Evolutionary conservation across 2,329 filamentous ascomycete genomes (phyloP).

Genomic region (Aureobasidium mangrovei): DNA sequence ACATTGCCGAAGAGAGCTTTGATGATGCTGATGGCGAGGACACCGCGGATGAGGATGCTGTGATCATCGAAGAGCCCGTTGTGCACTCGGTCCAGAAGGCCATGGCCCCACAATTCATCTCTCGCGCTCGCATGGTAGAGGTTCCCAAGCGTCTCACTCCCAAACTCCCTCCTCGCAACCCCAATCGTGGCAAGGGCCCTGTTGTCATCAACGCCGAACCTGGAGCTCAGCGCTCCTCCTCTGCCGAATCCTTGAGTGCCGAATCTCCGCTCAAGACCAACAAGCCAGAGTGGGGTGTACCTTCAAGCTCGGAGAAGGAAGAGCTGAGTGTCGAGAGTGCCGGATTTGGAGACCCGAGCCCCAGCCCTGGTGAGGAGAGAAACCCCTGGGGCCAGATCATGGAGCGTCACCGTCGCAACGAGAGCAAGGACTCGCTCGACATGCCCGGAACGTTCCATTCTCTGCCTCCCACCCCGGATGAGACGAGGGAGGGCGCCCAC

Average conservation of each 20-base stretch:
- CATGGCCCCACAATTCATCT: slow-evolving; percentile 29
- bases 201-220: slow-evolving; percentile 27
- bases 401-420: slow-evolving; percentile 17
- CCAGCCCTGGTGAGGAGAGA: slow-evolving; percentile 14
- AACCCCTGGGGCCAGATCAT: slow-evolving; percentile 21
- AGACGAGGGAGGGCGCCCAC: slow-evolving; percentile 9
- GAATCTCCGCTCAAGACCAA: slow-evolving; percentile 1
- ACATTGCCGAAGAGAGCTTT: slow-evolving; percentile 29
- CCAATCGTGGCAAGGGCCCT: slow-evolving; percentile 39
- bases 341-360: not conserved
- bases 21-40: slow-evolving; percentile 39
- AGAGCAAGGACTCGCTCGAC: slow-evolving; percentile 17
- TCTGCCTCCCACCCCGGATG: slow-evolving; percentile 15
- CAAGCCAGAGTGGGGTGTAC: slow-evolving; percentile 4
- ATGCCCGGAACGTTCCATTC: slow-evolving; percentile 29
- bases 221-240: slow-evolving; percentile 1
- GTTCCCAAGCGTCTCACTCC: slow-evolving; percentile 75
- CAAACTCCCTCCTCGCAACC: slow-evolving; percentile 67
- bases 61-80: slow-evolving; percentile 53
- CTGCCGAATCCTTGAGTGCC: not conserved
- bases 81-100: slow-evolving; percentile 60
- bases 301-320: not conserved
- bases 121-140: slow-evolving; percentile 70
- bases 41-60: slow-evolving; percentile 42
- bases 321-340: not conserved